Evolutionary conservation across 306 rosid species (phyloP).

Genomic region (Neltuma alba): DNA sequence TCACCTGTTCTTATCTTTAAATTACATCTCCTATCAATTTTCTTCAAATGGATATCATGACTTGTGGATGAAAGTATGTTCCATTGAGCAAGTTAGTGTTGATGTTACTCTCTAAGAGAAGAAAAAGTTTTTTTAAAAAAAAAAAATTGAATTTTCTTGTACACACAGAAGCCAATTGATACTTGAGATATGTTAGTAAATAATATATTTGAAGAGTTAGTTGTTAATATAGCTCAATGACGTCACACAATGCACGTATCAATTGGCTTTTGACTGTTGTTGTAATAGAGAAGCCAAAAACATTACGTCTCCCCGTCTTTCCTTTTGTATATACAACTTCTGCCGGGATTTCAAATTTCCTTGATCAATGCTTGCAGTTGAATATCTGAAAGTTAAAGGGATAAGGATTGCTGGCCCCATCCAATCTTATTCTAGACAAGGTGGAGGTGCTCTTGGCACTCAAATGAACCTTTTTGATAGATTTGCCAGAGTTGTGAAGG

Average conservation of each 20-base stretch:
- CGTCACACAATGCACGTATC: background rate
- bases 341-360: background rate
- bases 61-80: background rate
- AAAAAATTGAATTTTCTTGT: too few species aligned
- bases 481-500: constrained; percentile 89
- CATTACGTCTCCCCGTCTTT: background rate
- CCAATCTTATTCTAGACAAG: constrained; percentile 35
- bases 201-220: background rate
- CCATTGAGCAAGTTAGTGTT: background rate
- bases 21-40: background rate
- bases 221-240: background rate
- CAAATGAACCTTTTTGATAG: constrained; percentile 88
- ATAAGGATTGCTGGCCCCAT: constrained; percentile 47
- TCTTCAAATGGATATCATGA: background rate
- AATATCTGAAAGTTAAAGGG: constrained; percentile 48
- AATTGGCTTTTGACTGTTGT: background rate
- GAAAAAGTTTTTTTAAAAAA: background rate
- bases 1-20: background rate
- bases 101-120: background rate
- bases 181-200: too few species aligned
- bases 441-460: constrained; percentile 79
- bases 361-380: constrained; percentile 13
- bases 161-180: too few species aligned
- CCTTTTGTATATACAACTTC: background rate
- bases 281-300: background rate